Conservation (phyloP, 169 alveolate genomes). For the Plasmodium adleri region DNA sequence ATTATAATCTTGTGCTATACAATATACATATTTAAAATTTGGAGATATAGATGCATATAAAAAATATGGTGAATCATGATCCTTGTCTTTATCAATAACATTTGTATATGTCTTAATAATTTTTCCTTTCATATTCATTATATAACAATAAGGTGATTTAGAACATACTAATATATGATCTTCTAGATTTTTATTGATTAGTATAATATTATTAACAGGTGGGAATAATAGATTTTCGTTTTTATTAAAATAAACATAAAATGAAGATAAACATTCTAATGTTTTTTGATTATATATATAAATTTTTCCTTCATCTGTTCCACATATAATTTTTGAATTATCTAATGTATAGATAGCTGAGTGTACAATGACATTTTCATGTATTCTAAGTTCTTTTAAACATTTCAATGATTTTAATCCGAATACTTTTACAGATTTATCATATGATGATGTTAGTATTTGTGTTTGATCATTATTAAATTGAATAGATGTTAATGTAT, state of each 20-base stretch:
- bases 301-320: slow-evolving; percentile 85
- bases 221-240: slow-evolving; percentile 58
- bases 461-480: slow-evolving; percentile 87
- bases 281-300: slow-evolving; percentile 84
- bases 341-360: slow-evolving; percentile 80
- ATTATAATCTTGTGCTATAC: slow-evolving; percentile 81
- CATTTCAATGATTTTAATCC: slow-evolving; percentile 85
- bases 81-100: slow-evolving; percentile 68
- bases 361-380: slow-evolving; percentile 79
- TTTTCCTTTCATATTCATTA: slow-evolving; percentile 82
- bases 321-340: slow-evolving; percentile 84
- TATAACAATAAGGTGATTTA: slow-evolving; percentile 79
- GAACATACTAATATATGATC: slow-evolving; percentile 84
- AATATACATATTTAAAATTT: slow-evolving; percentile 81
- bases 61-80: slow-evolving; percentile 2
- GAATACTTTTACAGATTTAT: slow-evolving; percentile 84
- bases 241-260: slow-evolving; percentile 78
- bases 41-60: slow-evolving; percentile 77
- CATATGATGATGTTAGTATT: slow-evolving; percentile 89
- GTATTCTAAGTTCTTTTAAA: slow-evolving; percentile 83
- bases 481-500: slow-evolving; percentile 85
- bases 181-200: slow-evolving; percentile 73
- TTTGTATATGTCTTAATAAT: slow-evolving; percentile 78
- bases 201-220: slow-evolving; percentile 27
- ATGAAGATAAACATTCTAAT: slow-evolving; percentile 81